Evolutionary conservation across 441 rosid species (phyloP).

Genomic region (Erodium trifolium): DNA sequence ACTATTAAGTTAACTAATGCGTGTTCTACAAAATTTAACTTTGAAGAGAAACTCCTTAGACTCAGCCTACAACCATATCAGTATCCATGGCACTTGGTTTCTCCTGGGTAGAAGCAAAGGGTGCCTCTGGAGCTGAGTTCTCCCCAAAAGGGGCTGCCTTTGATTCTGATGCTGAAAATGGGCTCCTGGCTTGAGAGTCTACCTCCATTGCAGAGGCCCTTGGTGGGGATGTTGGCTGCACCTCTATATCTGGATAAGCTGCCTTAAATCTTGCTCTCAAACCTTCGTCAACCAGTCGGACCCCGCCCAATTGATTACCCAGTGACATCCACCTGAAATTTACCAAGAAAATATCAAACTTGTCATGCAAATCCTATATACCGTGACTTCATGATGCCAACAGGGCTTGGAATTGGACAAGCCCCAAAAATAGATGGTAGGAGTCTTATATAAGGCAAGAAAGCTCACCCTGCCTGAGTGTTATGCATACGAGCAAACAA

Average conservation of each 20-base stretch:
- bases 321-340: conserved; percentile 77
- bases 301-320: conserved; percentile 87
- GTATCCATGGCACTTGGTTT: conserved; percentile 30
- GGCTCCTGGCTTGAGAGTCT: conserved; percentile 23
- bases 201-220: conserved; percentile 73
- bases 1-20: too few species aligned
- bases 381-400: not conserved
- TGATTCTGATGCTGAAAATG: too few species aligned
- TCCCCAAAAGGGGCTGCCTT: too few species aligned
- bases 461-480: conserved; percentile 81
- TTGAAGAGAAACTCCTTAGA: not conserved
- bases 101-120: conserved; percentile 19
- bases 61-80: conserved; percentile 24
- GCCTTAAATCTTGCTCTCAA: conserved; percentile 87
- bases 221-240: conserved; percentile 83
- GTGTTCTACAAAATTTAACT: too few species aligned
- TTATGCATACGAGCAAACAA: conserved; percentile 98
- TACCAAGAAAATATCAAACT: too few species aligned
- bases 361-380: not conserved
- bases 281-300: conserved; percentile 79
- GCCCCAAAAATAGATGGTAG: too few species aligned
- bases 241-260: conserved; percentile 75
- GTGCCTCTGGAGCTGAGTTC: conserved; percentile 16
- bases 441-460: conserved; percentile 9
- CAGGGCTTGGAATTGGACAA: too few species aligned